Evolutionary conservation across 164 flowering plant genomes (phyloP).

Genomic region (Magnolia kwangsiensis): DNA sequence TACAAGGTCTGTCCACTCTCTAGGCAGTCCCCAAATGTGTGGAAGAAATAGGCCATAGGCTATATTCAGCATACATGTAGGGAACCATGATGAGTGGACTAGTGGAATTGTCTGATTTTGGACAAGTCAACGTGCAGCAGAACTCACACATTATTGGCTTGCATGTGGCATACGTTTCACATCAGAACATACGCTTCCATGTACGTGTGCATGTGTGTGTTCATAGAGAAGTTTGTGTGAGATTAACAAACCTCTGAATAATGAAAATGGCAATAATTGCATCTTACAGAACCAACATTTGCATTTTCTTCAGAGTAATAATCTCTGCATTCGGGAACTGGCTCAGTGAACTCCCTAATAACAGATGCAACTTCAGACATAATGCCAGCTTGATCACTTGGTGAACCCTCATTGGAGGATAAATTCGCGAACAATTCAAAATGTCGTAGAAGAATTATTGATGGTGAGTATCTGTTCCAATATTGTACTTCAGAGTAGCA

Average conservation of each 20-base stretch:
- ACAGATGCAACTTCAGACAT: slow-evolving; percentile 73
- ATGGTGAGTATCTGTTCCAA: slow-evolving; percentile 62
- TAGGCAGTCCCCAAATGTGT: too few species aligned
- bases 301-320: slow-evolving; percentile 25
- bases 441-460: slow-evolving; percentile 86
- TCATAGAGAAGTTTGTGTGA: too few species aligned
- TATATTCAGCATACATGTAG: too few species aligned
- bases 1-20: too few species aligned
- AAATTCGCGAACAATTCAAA: slow-evolving; percentile 67
- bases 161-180: too few species aligned
- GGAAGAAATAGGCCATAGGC: too few species aligned
- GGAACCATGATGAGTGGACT: too few species aligned
- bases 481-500: neutral
- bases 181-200: too few species aligned
- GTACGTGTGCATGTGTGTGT: too few species aligned
- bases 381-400: slow-evolving; percentile 63
- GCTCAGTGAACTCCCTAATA: slow-evolving; percentile 65
- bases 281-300: slow-evolving; percentile 44
- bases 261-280: neutral
- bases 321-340: slow-evolving; percentile 38
- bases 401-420: slow-evolving; percentile 57
- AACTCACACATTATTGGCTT: too few species aligned
- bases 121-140: too few species aligned
- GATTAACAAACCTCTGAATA: neutral
- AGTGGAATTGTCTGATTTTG: too few species aligned